Evolutionary conservation across 768 basidiomycete genomes (phyloP).

Genomic region (Cytidiella melzeri): DNA sequence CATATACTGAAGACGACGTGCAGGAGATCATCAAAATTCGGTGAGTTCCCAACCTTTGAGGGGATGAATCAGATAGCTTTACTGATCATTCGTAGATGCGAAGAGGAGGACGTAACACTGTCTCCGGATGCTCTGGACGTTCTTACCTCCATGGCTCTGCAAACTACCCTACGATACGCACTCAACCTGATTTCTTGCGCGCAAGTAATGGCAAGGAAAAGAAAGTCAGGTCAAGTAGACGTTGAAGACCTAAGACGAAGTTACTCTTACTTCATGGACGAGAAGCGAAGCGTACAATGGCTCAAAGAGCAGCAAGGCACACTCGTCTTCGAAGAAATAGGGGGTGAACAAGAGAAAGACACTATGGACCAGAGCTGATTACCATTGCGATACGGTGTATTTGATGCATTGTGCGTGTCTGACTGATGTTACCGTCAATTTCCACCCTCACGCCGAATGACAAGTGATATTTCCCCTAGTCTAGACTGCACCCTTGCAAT

Average conservation of each 20-base stretch:
- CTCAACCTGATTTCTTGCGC: conserved; percentile 94
- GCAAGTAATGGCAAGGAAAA: conserved; percentile 76
- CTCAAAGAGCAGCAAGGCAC: conserved; percentile 76
- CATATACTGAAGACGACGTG: conserved; percentile 79
- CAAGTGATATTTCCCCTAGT: no score
- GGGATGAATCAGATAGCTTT: conserved; percentile 3
- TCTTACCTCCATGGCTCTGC: conserved; percentile 82
- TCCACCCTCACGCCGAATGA: no score
- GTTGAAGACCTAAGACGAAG: conserved; percentile 80
- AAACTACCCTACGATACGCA: conserved; percentile 86
- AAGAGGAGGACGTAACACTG: conserved; percentile 93
- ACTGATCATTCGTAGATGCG: conserved; percentile 44
- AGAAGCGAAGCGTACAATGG: conserved; percentile 90
- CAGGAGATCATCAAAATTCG: conserved; percentile 90
- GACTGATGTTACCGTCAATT: no score
- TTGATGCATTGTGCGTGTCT: no score
- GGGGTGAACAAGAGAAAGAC: conserved; percentile 21
- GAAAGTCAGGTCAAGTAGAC: conserved; percentile 76
- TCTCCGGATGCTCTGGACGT: conserved; percentile 65
- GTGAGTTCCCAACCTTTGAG: conserved; percentile 33
- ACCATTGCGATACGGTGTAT: no score
- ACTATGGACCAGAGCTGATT: conserved; percentile 32
- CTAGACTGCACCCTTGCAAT: background rate
- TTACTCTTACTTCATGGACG: conserved; percentile 90
- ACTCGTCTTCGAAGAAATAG: conserved; percentile 70